These are phyloP conservation scores for Halenospora varia DNA, from an alignment of 495 filamentous ascomycete genomes.

Conservation along the genomic window DNA sequence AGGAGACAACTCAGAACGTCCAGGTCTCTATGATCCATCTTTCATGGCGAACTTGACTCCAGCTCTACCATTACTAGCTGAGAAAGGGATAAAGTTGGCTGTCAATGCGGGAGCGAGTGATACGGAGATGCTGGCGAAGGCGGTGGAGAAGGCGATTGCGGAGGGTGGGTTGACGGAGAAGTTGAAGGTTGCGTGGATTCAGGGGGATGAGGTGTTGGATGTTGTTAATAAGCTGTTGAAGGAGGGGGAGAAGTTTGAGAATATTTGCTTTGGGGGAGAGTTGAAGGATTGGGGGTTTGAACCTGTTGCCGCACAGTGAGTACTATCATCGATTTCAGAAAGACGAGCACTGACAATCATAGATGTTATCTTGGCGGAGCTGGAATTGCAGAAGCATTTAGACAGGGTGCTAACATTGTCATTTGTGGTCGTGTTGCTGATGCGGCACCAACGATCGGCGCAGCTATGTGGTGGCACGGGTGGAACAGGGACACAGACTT, in stretches of 20 bases:
- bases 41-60: conserved; percentile 53
- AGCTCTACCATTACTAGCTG: conserved; percentile 44
- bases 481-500: conserved; percentile 3
- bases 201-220: conserved; percentile 34
- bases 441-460: conserved; percentile 48
- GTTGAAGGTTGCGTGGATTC: conserved; percentile 41
- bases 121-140: conserved; percentile 43
- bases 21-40: conserved; percentile 41
- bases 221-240: conserved; percentile 5
- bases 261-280: conserved; percentile 14
- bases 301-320: conserved; percentile 51
- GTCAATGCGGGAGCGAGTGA: conserved; percentile 55
- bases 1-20: conserved; percentile 32
- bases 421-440: conserved; percentile 52
- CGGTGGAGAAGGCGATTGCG: conserved; percentile 14
- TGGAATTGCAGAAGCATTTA: conserved; percentile 44
- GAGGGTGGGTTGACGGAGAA: background rate
- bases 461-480: conserved; percentile 34
- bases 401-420: conserved; percentile 52
- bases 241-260: conserved; percentile 9
- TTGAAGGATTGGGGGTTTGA: conserved; percentile 41
- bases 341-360: conserved; percentile 1
- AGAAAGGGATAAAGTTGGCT: conserved; percentile 47
- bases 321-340: background rate
- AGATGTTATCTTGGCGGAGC: conserved; percentile 41